phyloP scores from a whole-genome alignment of 2,329 filamentous ascomycete genomes.

The Colletotrichum liaoningense region DNA sequence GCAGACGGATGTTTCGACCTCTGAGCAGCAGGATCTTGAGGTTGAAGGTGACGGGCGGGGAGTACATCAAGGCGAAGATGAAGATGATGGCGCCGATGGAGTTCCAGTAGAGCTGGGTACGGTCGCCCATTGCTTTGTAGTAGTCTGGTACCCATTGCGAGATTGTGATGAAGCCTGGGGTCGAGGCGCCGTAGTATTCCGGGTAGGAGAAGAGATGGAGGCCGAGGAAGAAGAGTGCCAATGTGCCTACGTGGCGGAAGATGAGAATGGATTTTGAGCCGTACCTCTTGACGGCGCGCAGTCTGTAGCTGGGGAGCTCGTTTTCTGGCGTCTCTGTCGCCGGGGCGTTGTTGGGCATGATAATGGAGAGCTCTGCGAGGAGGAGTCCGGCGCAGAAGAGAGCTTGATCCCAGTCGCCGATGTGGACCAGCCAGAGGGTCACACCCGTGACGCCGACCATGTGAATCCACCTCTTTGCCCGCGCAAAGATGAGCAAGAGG shows the following conservation, averaged over 20 bases:
- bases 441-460: slow-evolving; percentile 52
- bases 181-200: background rate
- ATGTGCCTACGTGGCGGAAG: background rate
- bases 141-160: background rate
- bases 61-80: slow-evolving; percentile 39
- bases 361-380: slow-evolving; percentile 65
- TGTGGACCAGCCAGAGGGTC: slow-evolving; percentile 49
- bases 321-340: slow-evolving; percentile 38
- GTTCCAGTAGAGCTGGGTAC: slow-evolving; percentile 40
- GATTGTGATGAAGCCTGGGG: background rate
- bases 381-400: slow-evolving; percentile 54
- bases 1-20: background rate
- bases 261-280: background rate
- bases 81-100: slow-evolving; percentile 29
- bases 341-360: slow-evolving; percentile 55
- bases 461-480: slow-evolving; percentile 53
- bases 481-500: slow-evolving; percentile 60
- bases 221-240: background rate
- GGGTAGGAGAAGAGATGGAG: slow-evolving; percentile 18
- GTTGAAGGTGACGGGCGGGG: slow-evolving; percentile 48
- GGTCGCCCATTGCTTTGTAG: background rate
- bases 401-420: slow-evolving; percentile 12
- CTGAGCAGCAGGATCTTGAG: slow-evolving; percentile 54
- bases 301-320: slow-evolving; percentile 8
- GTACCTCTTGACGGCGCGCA: background rate